Evolutionary conservation across 768 basidiomycete species (phyloP).

Genomic region (Boletus subcaerulescens): DNA sequence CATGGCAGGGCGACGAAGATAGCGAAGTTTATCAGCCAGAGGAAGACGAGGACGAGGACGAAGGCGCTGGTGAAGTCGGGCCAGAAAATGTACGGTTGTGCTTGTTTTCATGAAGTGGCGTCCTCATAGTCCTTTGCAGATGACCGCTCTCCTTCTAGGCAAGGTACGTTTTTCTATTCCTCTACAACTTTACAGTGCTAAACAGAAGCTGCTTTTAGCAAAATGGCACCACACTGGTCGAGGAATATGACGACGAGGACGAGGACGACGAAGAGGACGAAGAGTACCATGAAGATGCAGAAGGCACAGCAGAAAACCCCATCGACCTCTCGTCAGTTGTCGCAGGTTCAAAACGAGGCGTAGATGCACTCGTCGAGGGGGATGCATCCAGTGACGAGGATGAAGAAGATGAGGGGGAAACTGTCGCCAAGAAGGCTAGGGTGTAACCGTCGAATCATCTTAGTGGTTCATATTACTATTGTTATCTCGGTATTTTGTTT

Average conservation of each 20-base stretch:
- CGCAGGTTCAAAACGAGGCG: conserved; percentile 26
- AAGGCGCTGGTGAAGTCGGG: neutral
- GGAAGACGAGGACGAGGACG: conserved; percentile 23
- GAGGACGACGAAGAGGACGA: conserved; percentile 26
- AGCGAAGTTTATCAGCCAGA: neutral
- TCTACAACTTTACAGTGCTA: neutral
- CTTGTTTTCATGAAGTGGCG: neutral
- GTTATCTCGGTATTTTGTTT: neutral
- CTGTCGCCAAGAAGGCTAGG: conserved; percentile 23
- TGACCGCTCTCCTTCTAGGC: conserved; percentile 25
- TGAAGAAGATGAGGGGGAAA: conserved; percentile 1
- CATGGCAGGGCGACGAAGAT: conserved; percentile 20
- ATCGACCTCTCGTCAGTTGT: conserved; percentile 8
- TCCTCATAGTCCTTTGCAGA: conserved; percentile 13
- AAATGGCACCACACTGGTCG: conserved; percentile 8
- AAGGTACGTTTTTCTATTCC: conserved; percentile 7
- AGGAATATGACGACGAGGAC: conserved; percentile 11
- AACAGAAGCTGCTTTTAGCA: neutral
- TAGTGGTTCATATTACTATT: neutral
- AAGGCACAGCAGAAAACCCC: conserved; percentile 10
- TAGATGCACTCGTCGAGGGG: conserved; percentile 18
- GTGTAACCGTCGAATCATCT: conserved; percentile 12
- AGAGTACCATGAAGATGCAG: conserved; percentile 10
- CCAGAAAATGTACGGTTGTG: conserved; percentile 11
- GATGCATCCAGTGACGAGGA: conserved; percentile 13